Evolutionary conservation across 768 basidiomycete species (phyloP).

Genomic region (Tubosaeta sp.): DNA sequence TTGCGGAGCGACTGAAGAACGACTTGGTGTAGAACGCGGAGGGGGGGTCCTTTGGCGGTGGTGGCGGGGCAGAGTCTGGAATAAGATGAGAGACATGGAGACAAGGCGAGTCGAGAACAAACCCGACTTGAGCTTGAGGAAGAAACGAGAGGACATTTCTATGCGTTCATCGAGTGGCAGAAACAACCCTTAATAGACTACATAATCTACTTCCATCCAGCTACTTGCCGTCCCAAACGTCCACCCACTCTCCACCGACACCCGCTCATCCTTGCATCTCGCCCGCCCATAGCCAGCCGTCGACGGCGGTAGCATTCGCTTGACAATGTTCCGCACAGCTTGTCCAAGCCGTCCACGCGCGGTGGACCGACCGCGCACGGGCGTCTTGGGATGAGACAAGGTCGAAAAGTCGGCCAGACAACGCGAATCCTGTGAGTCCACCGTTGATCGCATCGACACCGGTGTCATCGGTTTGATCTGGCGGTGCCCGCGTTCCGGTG

Average conservation of each 20-base stretch:
- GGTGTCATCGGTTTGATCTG: not conserved
- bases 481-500: not conserved
- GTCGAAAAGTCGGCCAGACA: constrained; percentile 21
- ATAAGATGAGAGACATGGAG: too few species aligned
- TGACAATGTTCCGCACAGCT: constrained; percentile 22
- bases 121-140: constrained; percentile 36
- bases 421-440: constrained; percentile 3
- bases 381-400: constrained; percentile 4
- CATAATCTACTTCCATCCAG: not conserved
- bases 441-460: not conserved
- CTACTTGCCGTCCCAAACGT: constrained; percentile 15
- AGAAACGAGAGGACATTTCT: constrained; percentile 14
- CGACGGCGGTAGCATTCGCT: constrained; percentile 16
- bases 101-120: too few species aligned
- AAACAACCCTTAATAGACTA: too few species aligned
- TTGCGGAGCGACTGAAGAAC: constrained; percentile 40
- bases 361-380: too few species aligned
- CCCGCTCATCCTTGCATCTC: constrained; percentile 3
- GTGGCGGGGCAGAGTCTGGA: constrained; percentile 34
- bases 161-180: constrained; percentile 1
- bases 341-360: constrained; percentile 17
- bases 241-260: constrained; percentile 17
- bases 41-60: constrained; percentile 57
- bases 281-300: not conserved
- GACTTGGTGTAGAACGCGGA: constrained; percentile 26